Base-by-base conservation (phyloP, 2,329 filamentous ascomycete species). In the Cladophialophora exuberans region DNA sequence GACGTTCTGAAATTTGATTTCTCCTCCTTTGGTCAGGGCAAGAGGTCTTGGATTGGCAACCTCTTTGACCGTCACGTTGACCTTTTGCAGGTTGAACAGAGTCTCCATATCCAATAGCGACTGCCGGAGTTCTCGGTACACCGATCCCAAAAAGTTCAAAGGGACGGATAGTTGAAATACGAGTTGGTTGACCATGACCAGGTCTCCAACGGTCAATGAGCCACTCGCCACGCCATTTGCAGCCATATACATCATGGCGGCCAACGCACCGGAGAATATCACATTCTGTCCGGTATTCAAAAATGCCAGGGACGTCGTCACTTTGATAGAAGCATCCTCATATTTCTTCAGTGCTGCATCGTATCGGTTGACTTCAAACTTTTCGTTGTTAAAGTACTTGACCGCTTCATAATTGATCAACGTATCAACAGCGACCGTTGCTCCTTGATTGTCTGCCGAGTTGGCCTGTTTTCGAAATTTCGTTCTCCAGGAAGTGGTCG, bases 321-420 rank as follows among this genome's bases (percentile, higher is more conserved):
- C 89, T 70, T 97, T 97, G 78, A 99, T 97, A 13, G 91, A 96
- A 54, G 91, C 92, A 70, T 88, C 88, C 71, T 99, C 90, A 70
- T 99, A 99, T 56, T 87, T 82, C 62, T 86, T 82, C 20, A 99
- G 78, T 0, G 94, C 91, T 65, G 86, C 84, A 72, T 97, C 92
- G 70, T 99, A 99, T 36, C 94, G 84, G 26, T 83, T 82, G 38
- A 96, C 90, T 75, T 99, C 94, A 63, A 91, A 97, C 62, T 88
- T 90, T 69, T 99, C 95, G 67, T 99, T 99, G 77, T 99, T 99
- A 77, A 97, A 99, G 76, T 97, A 96, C 74, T 99, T 99, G 69
- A 99, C 94, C 11, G 95, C 93, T 73, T 99, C 94, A 68, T 97
- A 99, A 76, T 99, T 99, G 78, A 99, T 96, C 46, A 99, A 77